A percentile compares a stretch with the other conserved stretches of the same genome.
These are phyloP conservation scores for Monosporascus sp. DNA, from an alignment of 2,329 filamentous ascomycete genomes.

Conservation along the genomic window DNA sequence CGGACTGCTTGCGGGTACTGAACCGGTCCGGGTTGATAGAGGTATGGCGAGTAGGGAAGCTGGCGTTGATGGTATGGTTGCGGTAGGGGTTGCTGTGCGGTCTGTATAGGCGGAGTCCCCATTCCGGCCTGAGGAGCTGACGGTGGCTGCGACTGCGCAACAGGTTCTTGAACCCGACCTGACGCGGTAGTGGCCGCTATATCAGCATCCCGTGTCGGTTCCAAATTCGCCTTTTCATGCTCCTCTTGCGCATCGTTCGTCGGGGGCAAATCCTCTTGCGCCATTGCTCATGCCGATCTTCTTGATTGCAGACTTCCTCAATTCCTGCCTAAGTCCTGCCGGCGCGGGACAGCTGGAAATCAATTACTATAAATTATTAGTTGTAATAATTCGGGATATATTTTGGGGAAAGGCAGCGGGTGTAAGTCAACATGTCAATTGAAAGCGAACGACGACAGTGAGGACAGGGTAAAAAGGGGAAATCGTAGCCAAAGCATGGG, in stretches of 20 bases:
- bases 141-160: too few species aligned
- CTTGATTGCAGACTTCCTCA: too few species aligned
- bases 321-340: too few species aligned
- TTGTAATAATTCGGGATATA: too few species aligned
- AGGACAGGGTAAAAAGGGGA: neutral
- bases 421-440: too few species aligned
- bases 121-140: neutral
- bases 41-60: conserved; percentile 12
- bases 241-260: neutral
- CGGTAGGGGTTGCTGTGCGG: conserved; percentile 11
- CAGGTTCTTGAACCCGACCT: neutral
- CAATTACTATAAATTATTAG: too few species aligned
- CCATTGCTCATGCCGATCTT: neutral
- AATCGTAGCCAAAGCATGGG: neutral
- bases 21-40: conserved; percentile 12
- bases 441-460: neutral
- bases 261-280: neutral
- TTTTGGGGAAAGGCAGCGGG: too few species aligned
- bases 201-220: neutral
- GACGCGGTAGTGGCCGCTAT: neutral
- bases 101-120: neutral
- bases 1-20: conserved; percentile 16
- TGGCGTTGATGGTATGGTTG: conserved; percentile 14
- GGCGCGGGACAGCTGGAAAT: too few species aligned
- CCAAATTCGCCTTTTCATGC: neutral